Evolutionary conservation across 495 filamentous ascomycete genomes (phyloP).

Genomic region (Aspergillus steynii): DNA sequence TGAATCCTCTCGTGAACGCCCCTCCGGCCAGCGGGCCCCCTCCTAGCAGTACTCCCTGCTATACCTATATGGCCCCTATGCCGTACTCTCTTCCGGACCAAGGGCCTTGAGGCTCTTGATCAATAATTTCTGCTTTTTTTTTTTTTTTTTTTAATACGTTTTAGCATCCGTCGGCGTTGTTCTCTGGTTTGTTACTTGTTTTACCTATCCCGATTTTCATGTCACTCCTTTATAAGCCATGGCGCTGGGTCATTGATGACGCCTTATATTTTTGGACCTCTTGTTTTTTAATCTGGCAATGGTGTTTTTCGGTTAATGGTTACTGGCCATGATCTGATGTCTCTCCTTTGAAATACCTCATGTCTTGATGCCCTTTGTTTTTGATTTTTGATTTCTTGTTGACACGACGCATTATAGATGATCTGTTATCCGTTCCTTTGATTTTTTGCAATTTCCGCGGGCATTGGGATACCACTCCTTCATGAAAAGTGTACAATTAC

Average conservation of each 20-base stretch:
- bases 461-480: constrained; percentile 47
- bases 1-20: constrained; percentile 28
- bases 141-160: constrained; percentile 12
- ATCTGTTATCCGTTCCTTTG: constrained; percentile 44
- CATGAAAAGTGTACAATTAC: constrained; percentile 39
- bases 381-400: constrained; percentile 26
- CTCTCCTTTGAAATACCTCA: constrained; percentile 40
- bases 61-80: constrained; percentile 38
- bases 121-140: neutral
- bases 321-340: constrained; percentile 40
- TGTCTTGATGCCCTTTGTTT: constrained; percentile 39
- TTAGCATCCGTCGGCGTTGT: constrained; percentile 12
- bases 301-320: constrained; percentile 15
- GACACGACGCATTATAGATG: constrained; percentile 37
- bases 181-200: constrained; percentile 15
- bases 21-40: constrained; percentile 21
- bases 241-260: constrained; percentile 27
- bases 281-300: constrained; percentile 14
- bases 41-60: constrained; percentile 25
- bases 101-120: constrained; percentile 14
- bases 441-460: constrained; percentile 34
- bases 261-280: constrained; percentile 14
- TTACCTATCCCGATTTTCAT: constrained; percentile 25
- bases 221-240: constrained; percentile 46
- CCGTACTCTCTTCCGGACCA: constrained; percentile 36